Evolutionary conservation across 2,329 filamentous ascomycete genomes (phyloP).

Genomic region (Colletotrichum incanum): DNA sequence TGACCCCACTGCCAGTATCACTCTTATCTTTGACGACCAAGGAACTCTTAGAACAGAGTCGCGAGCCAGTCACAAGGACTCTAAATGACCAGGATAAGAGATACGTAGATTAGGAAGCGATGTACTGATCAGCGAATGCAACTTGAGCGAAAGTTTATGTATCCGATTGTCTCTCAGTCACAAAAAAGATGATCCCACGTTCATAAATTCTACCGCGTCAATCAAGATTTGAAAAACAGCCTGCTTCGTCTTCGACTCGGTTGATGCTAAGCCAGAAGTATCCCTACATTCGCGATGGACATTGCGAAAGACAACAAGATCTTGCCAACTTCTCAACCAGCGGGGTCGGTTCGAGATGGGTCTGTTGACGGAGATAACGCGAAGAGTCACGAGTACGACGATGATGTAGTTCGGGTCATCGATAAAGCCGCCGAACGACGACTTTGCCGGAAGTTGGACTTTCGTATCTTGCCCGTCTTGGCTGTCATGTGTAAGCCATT

Average conservation of each 20-base stretch:
- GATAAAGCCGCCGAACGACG: constrained; percentile 64
- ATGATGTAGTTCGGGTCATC: constrained; percentile 49
- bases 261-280: background rate
- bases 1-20: background rate
- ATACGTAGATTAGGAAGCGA: constrained; percentile 2
- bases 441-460: constrained; percentile 69
- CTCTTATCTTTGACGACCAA: constrained; percentile 12
- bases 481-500: constrained; percentile 65
- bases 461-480: constrained; percentile 67
- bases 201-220: background rate
- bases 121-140: background rate
- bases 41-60: background rate
- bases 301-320: constrained; percentile 23
- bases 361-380: constrained; percentile 10
- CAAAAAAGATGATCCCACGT: background rate
- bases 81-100: constrained; percentile 5
- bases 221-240: background rate
- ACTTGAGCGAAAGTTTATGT: constrained; percentile 2
- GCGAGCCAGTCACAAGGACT: constrained; percentile 5
- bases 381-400: constrained; percentile 39
- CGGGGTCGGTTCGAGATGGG: constrained; percentile 22
- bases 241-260: background rate
- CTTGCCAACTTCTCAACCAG: background rate
- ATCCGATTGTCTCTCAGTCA: background rate
- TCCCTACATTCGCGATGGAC: background rate